Conservation (phyloP, 768 basidiomycete genomes). For the Hemileccinum rubropunctum region DNA sequence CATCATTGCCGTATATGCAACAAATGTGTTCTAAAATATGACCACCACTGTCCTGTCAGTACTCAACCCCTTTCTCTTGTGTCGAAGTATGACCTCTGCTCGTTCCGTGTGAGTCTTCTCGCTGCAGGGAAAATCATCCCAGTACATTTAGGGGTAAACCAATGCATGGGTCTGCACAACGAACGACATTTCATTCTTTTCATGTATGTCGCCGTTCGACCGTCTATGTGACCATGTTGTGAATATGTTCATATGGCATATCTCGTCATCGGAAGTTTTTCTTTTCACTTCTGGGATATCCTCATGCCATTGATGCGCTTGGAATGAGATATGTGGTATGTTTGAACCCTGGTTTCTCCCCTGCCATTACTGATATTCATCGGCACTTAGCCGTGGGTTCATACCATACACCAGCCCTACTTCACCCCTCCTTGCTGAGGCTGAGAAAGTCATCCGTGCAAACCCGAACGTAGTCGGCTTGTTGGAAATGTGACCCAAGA, state of each 20-base stretch:
- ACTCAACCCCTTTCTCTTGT: constrained; percentile 2
- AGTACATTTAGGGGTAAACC: constrained; percentile 76
- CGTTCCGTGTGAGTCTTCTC: constrained; percentile 37
- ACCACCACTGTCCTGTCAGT: constrained; percentile 89
- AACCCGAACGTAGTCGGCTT: too few relatives aligned
- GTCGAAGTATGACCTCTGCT: background rate
- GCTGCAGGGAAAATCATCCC: background rate
- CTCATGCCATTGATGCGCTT: constrained; percentile 53
- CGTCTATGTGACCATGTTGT: background rate
- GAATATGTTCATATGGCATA: constrained; percentile 55
- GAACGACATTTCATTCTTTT: constrained; percentile 96
- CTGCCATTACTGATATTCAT: background rate
- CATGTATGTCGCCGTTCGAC: constrained; percentile 53
- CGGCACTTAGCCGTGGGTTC: constrained; percentile 45
- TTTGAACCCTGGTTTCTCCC: background rate
- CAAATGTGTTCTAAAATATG: constrained; percentile 84
- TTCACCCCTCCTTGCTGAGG: too few relatives aligned
- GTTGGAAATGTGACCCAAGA: too few relatives aligned
- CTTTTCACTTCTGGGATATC: constrained; percentile 63
- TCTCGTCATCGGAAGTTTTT: constrained; percentile 70
- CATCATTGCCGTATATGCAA: constrained; percentile 95
- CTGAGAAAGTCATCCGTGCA: too few relatives aligned
- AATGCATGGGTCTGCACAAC: constrained; percentile 94
- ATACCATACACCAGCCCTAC: constrained; percentile 61
- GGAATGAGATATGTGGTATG: constrained; percentile 49